Evolutionary conservation across 176 grass and related monocot species (phyloP).

Genomic region (Eleusine indica): DNA sequence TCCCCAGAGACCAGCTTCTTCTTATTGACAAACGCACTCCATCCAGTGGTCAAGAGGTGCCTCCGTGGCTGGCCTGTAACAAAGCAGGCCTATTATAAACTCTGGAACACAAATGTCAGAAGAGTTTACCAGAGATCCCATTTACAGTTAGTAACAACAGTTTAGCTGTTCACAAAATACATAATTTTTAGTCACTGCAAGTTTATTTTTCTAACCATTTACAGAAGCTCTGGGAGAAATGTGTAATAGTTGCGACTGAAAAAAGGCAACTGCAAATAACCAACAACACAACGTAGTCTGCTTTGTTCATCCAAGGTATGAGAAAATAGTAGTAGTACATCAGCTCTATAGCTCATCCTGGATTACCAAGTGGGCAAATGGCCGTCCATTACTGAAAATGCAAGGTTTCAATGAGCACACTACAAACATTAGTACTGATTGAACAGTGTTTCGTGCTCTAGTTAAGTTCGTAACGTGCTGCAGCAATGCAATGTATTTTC

Average conservation of each 20-base stretch:
- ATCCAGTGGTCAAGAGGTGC: constrained; percentile 86
- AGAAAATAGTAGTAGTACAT: background rate
- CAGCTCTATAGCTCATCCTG: background rate
- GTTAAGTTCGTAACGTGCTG: background rate
- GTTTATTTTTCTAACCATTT: background rate
- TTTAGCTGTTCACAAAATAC: background rate
- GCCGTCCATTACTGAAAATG: constrained; percentile 11
- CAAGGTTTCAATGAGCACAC: background rate
- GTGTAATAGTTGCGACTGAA: background rate
- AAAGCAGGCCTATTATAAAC: constrained; percentile 42
- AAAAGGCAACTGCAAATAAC: constrained; percentile 25
- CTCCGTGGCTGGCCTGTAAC: constrained; percentile 83
- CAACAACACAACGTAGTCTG: background rate
- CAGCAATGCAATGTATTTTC: background rate
- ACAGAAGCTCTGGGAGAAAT: background rate
- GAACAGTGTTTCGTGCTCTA: background rate
- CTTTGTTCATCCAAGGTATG: background rate
- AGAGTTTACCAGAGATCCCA: background rate
- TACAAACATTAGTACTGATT: background rate
- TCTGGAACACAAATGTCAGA: background rate
- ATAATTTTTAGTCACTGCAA: background rate
- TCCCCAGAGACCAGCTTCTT: constrained; percentile 87
- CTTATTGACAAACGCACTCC: constrained; percentile 86
- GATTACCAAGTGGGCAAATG: background rate
- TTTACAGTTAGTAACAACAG: background rate